These are phyloP conservation scores for Solanum bulbocastanum DNA, from an alignment of 257 asterid species.

Conservation along the genomic window DNA sequence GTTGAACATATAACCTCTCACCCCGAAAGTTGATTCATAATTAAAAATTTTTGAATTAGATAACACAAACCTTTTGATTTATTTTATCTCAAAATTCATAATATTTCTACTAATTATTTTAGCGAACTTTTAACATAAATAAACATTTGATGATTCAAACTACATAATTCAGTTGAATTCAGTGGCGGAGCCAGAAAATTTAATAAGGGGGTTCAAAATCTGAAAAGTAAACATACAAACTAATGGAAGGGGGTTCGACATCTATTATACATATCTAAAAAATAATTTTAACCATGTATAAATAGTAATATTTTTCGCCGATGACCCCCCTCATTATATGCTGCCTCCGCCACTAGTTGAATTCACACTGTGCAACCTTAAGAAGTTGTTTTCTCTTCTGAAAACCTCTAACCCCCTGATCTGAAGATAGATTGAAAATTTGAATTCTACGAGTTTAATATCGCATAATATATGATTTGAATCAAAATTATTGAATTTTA, in stretches of 20 bases:
- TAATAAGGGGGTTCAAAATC: no score
- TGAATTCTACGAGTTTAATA: background rate
- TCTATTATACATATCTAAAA: no score
- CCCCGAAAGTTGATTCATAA: no score
- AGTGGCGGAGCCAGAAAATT: no score
- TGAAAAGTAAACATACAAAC: no score
- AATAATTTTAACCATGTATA: no score
- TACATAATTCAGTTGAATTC: background rate
- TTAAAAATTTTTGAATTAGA: background rate
- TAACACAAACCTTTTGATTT: background rate
- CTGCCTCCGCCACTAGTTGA: no score
- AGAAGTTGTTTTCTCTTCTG: background rate
- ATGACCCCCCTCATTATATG: no score
- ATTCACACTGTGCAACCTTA: background rate
- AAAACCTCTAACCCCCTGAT: background rate
- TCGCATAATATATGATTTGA: background rate
- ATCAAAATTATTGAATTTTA: background rate
- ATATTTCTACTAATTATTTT: background rate
- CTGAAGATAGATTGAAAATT: accelerated
- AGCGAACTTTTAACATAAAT: background rate
- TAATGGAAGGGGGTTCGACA: no score
- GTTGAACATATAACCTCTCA: background rate
- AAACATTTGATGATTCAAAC: background rate
- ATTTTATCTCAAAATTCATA: background rate
- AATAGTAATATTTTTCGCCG: no score